Base-by-base conservation (phyloP, 257 asterid species). In the Solanum etuberosum region DNA sequence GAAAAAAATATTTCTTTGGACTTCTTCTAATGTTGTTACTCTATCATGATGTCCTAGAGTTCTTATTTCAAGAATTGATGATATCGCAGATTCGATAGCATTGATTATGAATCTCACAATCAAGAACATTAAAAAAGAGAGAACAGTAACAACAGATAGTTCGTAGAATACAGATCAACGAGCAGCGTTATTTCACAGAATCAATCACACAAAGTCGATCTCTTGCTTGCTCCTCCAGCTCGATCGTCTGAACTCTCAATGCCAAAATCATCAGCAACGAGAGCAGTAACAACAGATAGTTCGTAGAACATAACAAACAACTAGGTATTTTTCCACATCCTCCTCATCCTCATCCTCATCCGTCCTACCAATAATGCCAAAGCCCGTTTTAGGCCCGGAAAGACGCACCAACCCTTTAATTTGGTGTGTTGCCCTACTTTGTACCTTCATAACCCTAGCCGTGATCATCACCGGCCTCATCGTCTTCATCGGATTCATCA, bases 341-440 rank as follows among this genome's bases (percentile, higher is more conserved):
- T 3, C 7, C 11, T 3, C 4, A 20, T 83, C 3, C 1, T 31
- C 35, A 0, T 83, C n/a, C n/a, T 25, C n/a, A 1, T 68, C 14
- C 80, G 23, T 71, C 82, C 40, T 67, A 54, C 63, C 4, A 54
- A 54, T 16, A 21, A 77, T 93, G 98, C 93, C 94, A 87, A 90
- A 86, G 90, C 93, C 85, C 7, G 88, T 35, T 3, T 42, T 84
- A 25, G 90, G 89, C 5, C 92, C 91, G 1, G 91, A 82, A 83
- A 61, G 91, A 88, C 92, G 67, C 88, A 96, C 99, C 89, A 90
- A 88, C 88, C 95, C 95, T 14, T 32, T 95, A 2, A 90, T 95
- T 74, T 96, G 98, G 99, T 90, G 93, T 72, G 86, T 88, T 3
- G 95, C 98, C 88, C 71, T 92, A 43, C 87, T 95, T 76, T 95